A percentile compares a stretch with the other conserved stretches of the same genome.
These are phyloP conservation scores for Apiospora sp. DNA, from an alignment of 2,329 filamentous ascomycete species.

Conservation along the genomic window DNA sequence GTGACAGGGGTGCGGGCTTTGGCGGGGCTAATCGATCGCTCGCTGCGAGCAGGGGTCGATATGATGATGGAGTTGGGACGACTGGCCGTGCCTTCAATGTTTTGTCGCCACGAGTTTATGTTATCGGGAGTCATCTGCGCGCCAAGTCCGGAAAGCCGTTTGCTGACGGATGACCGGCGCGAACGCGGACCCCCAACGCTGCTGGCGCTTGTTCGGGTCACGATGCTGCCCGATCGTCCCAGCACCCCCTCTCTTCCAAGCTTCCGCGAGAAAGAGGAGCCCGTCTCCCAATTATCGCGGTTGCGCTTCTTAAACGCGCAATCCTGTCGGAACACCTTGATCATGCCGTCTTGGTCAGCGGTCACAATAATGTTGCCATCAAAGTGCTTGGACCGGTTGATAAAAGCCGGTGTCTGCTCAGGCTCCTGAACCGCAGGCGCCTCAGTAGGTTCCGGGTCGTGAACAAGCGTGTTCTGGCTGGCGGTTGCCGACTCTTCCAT, in stretches of 20 bases:
- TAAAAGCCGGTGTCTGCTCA: constrained; percentile 78
- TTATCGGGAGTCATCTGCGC: constrained; percentile 66
- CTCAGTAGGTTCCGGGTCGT: constrained; percentile 40
- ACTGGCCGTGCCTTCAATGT: constrained; percentile 53
- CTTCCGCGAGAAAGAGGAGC: constrained; percentile 77
- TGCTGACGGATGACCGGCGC: constrained; percentile 61
- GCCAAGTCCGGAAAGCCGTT: constrained; percentile 42
- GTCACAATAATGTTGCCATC: constrained; percentile 93
- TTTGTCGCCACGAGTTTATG: constrained; percentile 88
- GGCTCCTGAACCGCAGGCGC: constrained; percentile 50
- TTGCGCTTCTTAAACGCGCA: constrained; percentile 84
- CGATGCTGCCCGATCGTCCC: constrained; percentile 63
- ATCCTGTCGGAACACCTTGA: constrained; percentile 96
- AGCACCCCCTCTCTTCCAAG: constrained; percentile 67
- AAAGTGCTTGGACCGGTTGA: constrained; percentile 76
- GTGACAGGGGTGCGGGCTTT: constrained; percentile 52
- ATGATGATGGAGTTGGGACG: constrained; percentile 46
- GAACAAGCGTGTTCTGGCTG: constrained; percentile 50
- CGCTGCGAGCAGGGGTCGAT: constrained; percentile 51
- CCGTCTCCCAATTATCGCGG: constrained; percentile 79
- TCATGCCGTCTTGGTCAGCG: constrained; percentile 84
- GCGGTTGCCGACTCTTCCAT: constrained; percentile 64
- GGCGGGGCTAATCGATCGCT: constrained; percentile 64
- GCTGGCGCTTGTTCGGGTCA: constrained; percentile 60
- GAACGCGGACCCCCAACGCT: constrained; percentile 55